phyloP scores from a whole-genome alignment of 1,284 basidiomycete species.

The Cutaneotrichosporon mucoides region DNA sequence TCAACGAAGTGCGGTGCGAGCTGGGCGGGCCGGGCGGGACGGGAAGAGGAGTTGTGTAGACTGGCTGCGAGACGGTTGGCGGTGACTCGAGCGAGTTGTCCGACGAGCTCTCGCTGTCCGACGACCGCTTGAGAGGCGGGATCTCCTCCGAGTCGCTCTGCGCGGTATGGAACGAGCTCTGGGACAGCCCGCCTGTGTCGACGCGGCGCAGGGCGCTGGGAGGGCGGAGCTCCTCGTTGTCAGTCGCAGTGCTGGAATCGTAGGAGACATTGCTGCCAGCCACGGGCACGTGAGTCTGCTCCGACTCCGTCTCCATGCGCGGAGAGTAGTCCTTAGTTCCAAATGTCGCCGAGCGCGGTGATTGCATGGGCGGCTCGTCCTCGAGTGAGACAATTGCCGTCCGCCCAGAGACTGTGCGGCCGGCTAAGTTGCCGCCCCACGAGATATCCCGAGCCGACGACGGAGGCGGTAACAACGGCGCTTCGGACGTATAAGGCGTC shows the following conservation, averaged over 20 bases:
- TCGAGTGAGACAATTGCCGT: neutral
- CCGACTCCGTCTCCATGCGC: too few species aligned
- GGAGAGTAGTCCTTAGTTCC: neutral
- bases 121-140: slow-evolving; percentile 5
- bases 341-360: neutral
- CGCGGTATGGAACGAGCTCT: slow-evolving; percentile 6
- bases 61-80: slow-evolving; percentile 5
- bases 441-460: slow-evolving; percentile 5
- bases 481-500: neutral
- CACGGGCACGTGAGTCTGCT: too few species aligned
- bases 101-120: slow-evolving; percentile 3
- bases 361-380: slow-evolving; percentile 2
- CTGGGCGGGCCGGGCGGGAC: neutral
- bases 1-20: neutral
- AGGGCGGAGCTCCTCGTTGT: slow-evolving; percentile 6
- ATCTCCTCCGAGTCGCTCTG: slow-evolving; percentile 1
- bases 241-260: neutral
- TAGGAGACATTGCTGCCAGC: too few species aligned
- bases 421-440: slow-evolving; percentile 9
- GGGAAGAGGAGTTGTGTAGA: slow-evolving; percentile 11
- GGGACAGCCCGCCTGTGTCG: neutral
- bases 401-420: slow-evolving; percentile 8
- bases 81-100: slow-evolving; percentile 8
- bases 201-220: neutral
- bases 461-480: neutral